These are phyloP conservation scores for Coniochaeta sp. DNA, from an alignment of 2,329 filamentous ascomycete species.

Conservation along the genomic window DNA sequence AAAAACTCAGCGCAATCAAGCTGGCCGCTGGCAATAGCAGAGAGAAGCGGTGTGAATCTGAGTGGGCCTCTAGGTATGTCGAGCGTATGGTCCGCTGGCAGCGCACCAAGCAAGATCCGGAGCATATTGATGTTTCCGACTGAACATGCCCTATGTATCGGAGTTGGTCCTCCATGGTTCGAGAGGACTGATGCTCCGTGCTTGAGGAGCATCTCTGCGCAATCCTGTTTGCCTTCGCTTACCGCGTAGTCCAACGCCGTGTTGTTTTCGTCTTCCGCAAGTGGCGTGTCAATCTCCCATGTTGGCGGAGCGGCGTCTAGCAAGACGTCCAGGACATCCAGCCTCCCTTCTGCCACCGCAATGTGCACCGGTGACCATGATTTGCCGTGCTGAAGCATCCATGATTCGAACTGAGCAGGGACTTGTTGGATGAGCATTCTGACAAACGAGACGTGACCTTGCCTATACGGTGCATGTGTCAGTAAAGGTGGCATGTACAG, in stretches of 20 bases:
- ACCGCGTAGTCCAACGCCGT: background rate
- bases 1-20: background rate
- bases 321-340: background rate
- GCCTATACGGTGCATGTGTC: background rate
- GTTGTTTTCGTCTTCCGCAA: background rate
- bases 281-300: background rate
- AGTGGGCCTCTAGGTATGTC: background rate
- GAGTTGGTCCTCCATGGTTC: background rate
- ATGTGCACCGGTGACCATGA: background rate
- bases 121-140: background rate
- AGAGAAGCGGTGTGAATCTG: background rate
- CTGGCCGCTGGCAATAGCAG: background rate
- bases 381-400: background rate
- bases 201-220: background rate
- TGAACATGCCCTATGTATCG: background rate
- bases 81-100: background rate
- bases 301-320: background rate
- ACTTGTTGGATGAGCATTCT: background rate
- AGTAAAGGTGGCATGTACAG: background rate
- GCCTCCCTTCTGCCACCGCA: background rate
- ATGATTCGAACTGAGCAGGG: background rate
- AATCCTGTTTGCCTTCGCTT: background rate
- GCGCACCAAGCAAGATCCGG: background rate
- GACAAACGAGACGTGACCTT: background rate
- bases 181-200: background rate